Base-by-base conservation (phyloP, 495 filamentous ascomycete genomes). In the Extremus antarcticus region DNA sequence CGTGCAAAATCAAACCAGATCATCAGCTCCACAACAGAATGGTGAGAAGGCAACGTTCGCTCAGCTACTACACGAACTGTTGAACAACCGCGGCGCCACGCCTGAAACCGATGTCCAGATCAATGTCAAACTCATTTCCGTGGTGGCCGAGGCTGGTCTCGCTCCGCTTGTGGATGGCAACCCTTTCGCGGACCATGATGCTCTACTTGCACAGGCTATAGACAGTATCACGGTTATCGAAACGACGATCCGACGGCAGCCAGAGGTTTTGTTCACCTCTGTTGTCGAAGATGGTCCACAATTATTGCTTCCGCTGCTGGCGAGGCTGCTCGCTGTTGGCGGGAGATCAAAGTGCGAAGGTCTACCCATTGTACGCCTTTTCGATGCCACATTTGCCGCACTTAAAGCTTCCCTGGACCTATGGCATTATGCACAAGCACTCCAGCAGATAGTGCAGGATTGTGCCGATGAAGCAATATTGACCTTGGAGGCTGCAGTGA, bases 101-200 rank as follows among this genome's bases (percentile, higher is more conserved):
- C 79, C 84, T 55, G 81, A 87, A 50, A 61, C 66, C 16, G 81
- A 83, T 56, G 68, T 87, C 47, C 76, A 81, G 8, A 79, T 89
- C 65, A 88, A 91, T 58, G 82, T 86, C 65, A 84, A 87, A 68
- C 76, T 97, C 22, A 83, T 97, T 32, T 84, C 82, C 59, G 84
- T 95, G 56, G 84, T 94, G 59, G 76, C 87, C 48, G 81, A 86
- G 62, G 87, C 88, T 43, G 86, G 90, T 20, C 69, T 98, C 1
- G 87, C 87, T 53, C 73, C 73, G 35, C 74, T 84, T 39, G 58
- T 66, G 20, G 71, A 74, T 56, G 75, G 85, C 59, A 78, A 85
- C 56, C 78, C 82, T 19, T 86, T 87, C 61, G 72, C 73, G 25
- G 67, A 78, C 49, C 67, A 59, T 4, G 70, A 70, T 4, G 62